These are phyloP conservation scores for Clarireedia hainanense DNA, from an alignment of 2,329 filamentous ascomycete genomes.

Conservation along the genomic window DNA sequence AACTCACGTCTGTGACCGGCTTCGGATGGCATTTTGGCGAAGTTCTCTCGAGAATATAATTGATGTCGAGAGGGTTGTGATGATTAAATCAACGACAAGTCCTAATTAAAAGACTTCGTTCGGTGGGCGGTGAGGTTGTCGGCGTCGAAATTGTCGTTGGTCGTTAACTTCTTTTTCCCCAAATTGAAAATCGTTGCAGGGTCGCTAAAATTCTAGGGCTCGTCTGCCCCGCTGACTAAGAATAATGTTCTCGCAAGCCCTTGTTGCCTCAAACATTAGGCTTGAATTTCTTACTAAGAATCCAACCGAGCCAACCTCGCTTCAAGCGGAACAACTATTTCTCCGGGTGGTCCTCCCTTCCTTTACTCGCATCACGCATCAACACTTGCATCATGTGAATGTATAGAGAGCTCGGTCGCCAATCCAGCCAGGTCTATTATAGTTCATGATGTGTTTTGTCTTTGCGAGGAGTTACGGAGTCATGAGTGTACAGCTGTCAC, in stretches of 20 bases:
- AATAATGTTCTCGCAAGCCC: not conserved
- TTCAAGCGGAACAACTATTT: too few species aligned
- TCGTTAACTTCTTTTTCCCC: not conserved
- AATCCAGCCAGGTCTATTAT: too few species aligned
- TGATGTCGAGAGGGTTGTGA: slow-evolving; percentile 30
- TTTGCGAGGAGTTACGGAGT: not conserved
- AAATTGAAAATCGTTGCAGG: not conserved
- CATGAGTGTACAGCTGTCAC: not conserved
- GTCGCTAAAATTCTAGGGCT: slow-evolving; percentile 8
- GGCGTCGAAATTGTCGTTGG: slow-evolving; percentile 27
- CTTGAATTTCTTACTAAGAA: too few species aligned
- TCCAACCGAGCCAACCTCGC: too few species aligned
- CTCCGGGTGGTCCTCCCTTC: too few species aligned
- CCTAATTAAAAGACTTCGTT: slow-evolving; percentile 28
- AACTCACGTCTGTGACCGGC: slow-evolving; percentile 82
- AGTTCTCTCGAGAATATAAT: slow-evolving; percentile 38
- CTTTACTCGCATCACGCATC: too few species aligned
- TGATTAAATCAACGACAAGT: slow-evolving; percentile 24
- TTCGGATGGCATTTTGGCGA: slow-evolving; percentile 80
- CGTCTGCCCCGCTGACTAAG: not conserved
- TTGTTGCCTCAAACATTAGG: too few species aligned
- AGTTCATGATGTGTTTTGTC: not conserved
- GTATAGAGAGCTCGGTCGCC: too few species aligned
- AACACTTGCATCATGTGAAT: too few species aligned
- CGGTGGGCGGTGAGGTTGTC: slow-evolving; percentile 14